These are phyloP conservation scores for Penicillium polonicum DNA, from an alignment of 2,329 filamentous ascomycete species.

Conservation along the genomic window DNA sequence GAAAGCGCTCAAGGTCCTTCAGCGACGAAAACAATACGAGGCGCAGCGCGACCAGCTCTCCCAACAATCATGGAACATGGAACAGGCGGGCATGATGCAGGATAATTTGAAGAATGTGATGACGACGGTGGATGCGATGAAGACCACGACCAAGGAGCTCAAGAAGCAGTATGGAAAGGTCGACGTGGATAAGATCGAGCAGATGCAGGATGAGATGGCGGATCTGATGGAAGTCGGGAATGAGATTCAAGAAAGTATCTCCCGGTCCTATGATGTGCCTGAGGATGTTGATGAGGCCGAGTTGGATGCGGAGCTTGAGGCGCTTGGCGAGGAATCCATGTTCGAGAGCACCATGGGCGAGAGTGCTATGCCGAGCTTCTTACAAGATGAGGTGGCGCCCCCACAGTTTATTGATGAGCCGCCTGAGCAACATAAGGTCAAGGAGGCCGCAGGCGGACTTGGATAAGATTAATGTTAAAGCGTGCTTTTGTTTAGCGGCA, in stretches of 20 bases:
- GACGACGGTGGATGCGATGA: slow-evolving; percentile 97
- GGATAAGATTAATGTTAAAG: slow-evolving; percentile 22
- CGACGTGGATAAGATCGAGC: slow-evolving; percentile 95
- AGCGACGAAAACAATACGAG: slow-evolving; percentile 93
- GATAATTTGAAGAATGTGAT: slow-evolving; percentile 98
- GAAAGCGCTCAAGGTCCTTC: slow-evolving; percentile 90
- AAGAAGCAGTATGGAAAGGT: slow-evolving; percentile 95
- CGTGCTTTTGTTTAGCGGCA: slow-evolving; percentile 4
- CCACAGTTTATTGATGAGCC: slow-evolving; percentile 90
- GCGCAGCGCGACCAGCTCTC: slow-evolving; percentile 89
- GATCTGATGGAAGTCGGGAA: slow-evolving; percentile 97
- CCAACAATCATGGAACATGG: slow-evolving; percentile 97
- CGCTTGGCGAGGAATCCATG: slow-evolving; percentile 90
- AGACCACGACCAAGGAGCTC: slow-evolving; percentile 91
- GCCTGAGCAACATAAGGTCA: slow-evolving; percentile 72
- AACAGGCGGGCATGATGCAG: slow-evolving; percentile 97
- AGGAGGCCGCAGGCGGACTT: slow-evolving; percentile 65
- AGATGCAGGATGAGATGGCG: slow-evolving; percentile 98
- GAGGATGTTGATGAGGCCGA: slow-evolving; percentile 97
- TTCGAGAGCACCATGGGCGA: slow-evolving; percentile 67
- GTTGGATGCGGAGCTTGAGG: slow-evolving; percentile 93
- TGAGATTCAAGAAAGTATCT: slow-evolving; percentile 94
- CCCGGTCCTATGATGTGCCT: slow-evolving; percentile 86
- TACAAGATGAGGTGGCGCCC: slow-evolving; percentile 82
- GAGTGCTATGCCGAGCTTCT: slow-evolving; percentile 72